Percentiles rank a stretch among this genome's conserved stretches.
phyloP scores from a whole-genome alignment of 139 green algal species.

The Penium margaritaceum region DNA sequence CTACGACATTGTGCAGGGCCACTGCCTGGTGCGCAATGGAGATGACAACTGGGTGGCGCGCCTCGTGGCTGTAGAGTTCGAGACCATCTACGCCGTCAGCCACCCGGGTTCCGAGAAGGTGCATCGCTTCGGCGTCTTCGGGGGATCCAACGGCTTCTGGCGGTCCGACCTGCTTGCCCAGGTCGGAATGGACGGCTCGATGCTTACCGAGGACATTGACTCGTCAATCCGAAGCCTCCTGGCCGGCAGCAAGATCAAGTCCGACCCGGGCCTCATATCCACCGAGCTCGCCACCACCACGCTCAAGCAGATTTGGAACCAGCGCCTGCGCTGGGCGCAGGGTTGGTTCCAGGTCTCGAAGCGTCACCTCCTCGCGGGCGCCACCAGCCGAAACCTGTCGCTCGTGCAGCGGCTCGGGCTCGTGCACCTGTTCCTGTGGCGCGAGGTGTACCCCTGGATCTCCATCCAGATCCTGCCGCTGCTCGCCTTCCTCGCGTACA shows the following conservation, averaged over 20 bases:
- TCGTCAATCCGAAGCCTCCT: slow-evolving; percentile 4
- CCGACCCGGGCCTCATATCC: slow-evolving; percentile 5
- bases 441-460: slow-evolving; percentile 15
- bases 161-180: not conserved
- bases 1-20: slow-evolving; percentile 29
- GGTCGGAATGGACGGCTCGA: slow-evolving; percentile 15
- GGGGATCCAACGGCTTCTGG: slow-evolving; percentile 33
- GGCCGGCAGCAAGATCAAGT: slow-evolving; percentile 14
- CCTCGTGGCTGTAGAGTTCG: slow-evolving; percentile 1
- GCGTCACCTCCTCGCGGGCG: not conserved
- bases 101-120: slow-evolving; percentile 3
- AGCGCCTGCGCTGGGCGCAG: slow-evolving; percentile 34
- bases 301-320: slow-evolving; percentile 18
- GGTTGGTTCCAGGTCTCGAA: slow-evolving; percentile 34
- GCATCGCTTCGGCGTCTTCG: slow-evolving; percentile 25
- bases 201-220: slow-evolving; percentile 34
- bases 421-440: slow-evolving; percentile 9
- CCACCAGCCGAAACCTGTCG: not conserved
- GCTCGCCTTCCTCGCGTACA: slow-evolving; percentile 1
- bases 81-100: slow-evolving; percentile 9
- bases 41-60: slow-evolving; percentile 4
- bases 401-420: not conserved
- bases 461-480: slow-evolving; percentile 11
- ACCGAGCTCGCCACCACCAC: slow-evolving; percentile 15
- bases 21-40: slow-evolving; percentile 13